These are phyloP conservation scores for Geranium brycei DNA, from an alignment of 345 rosid species.

Conservation along the genomic window DNA sequence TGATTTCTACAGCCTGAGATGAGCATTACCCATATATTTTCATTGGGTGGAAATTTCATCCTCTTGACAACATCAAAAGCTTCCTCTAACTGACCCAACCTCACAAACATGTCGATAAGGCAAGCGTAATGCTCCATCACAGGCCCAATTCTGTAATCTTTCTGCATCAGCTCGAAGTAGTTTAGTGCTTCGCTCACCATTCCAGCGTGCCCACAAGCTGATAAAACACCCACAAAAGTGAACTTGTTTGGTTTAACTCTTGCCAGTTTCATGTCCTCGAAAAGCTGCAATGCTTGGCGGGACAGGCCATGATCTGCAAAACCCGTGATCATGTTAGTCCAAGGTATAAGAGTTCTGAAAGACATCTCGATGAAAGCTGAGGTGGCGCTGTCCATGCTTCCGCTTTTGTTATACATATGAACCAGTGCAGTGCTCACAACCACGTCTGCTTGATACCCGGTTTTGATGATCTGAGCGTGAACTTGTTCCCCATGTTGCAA, in stretches of 20 bases:
- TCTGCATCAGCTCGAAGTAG: slow-evolving; percentile 40
- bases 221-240: slow-evolving; percentile 46
- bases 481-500: slow-evolving; percentile 40
- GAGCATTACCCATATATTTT: slow-evolving; percentile 28
- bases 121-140: slow-evolving; percentile 38
- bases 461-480: slow-evolving; percentile 39
- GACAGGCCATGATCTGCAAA: slow-evolving; percentile 32
- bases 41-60: slow-evolving; percentile 30
- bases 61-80: slow-evolving; percentile 34
- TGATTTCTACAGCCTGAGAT: slow-evolving; percentile 34
- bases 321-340: slow-evolving; percentile 48
- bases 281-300: slow-evolving; percentile 38
- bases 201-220: slow-evolving; percentile 41
- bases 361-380: slow-evolving; percentile 43
- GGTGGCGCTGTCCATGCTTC: slow-evolving; percentile 32
- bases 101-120: slow-evolving; percentile 37
- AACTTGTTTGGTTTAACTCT: slow-evolving; percentile 43
- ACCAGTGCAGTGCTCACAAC: slow-evolving; percentile 44
- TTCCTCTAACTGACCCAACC: slow-evolving; percentile 30
- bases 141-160: slow-evolving; percentile 31
- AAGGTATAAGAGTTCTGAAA: slow-evolving; percentile 36
- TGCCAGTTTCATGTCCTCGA: slow-evolving; percentile 45
- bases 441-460: slow-evolving; percentile 29
- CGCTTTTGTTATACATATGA: slow-evolving; percentile 49
- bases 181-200: slow-evolving; percentile 40